Evolutionary conservation across 2,329 filamentous ascomycete species (phyloP).

Genomic region (Eutypa lata): DNA sequence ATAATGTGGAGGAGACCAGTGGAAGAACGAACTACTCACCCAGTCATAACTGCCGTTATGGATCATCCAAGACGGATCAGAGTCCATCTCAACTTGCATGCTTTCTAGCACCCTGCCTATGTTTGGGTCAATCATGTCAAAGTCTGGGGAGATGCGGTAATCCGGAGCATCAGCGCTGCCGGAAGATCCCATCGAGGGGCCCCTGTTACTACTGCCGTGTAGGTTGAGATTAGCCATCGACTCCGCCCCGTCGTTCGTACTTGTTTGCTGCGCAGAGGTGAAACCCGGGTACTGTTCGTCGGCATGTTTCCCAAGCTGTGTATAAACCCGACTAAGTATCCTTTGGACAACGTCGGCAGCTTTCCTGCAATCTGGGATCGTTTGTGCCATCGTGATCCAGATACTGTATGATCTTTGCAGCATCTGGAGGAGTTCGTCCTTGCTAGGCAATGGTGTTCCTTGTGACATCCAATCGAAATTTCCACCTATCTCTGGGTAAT

Average conservation of each 20-base stretch:
- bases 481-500: slow-evolving; percentile 34
- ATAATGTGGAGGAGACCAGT: not conserved
- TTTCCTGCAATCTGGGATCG: slow-evolving; percentile 40
- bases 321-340: slow-evolving; percentile 42
- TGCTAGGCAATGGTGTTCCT: slow-evolving; percentile 30
- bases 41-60: slow-evolving; percentile 23
- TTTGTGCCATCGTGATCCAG: slow-evolving; percentile 39
- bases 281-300: slow-evolving; percentile 3
- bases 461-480: slow-evolving; percentile 33
- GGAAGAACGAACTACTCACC: slow-evolving; percentile 16
- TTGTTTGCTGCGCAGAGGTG: not conserved
- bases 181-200: slow-evolving; percentile 6
- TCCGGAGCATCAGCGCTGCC: slow-evolving; percentile 7
- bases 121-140: slow-evolving; percentile 11
- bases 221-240: slow-evolving; percentile 17
- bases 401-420: slow-evolving; percentile 41
- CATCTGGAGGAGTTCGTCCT: slow-evolving; percentile 35
- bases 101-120: slow-evolving; percentile 2
- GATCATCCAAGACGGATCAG: slow-evolving; percentile 20
- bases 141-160: slow-evolving; percentile 11
- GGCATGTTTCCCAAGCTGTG: slow-evolving; percentile 13
- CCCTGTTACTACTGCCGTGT: slow-evolving; percentile 2
- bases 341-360: slow-evolving; percentile 42
- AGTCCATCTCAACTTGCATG: slow-evolving; percentile 8
- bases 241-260: slow-evolving; percentile 5